Evolutionary conservation across 139 green algal genomes (phyloP).

Genomic region (Microglena sp.): DNA sequence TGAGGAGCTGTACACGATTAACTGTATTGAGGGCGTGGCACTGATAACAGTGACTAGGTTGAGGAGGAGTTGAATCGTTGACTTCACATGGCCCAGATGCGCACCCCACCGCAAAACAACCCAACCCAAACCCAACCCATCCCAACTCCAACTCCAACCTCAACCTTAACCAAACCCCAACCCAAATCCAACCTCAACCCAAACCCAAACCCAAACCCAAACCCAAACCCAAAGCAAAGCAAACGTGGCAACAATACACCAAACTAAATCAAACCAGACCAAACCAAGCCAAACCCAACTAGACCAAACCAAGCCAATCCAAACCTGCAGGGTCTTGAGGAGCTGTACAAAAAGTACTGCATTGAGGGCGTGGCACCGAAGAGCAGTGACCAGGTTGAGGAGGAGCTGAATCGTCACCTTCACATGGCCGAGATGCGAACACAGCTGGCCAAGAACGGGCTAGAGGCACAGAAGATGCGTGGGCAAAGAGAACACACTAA

Average conservation of each 20-base stretch:
- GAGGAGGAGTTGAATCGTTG: constrained; percentile 11
- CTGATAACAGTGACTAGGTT: constrained; percentile 2
- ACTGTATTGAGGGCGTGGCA: constrained; percentile 1
- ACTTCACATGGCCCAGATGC: constrained; percentile 19
- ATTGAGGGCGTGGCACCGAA: not conserved
- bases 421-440: constrained; percentile 20
- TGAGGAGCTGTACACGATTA: constrained; percentile 10
- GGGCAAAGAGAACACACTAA: not conserved
- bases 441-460: constrained; percentile 7
- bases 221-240: no score
- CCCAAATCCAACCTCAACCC: no score
- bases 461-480: not conserved
- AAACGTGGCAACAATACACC: no score
- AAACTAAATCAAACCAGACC: no score
- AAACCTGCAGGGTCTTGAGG: constrained; percentile 6
- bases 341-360: constrained; percentile 15
- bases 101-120: constrained; percentile 13
- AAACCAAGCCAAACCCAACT: no score
- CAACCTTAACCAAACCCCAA: no score
- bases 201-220: no score
- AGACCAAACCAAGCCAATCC: no score
- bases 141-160: no score
- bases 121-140: no score
- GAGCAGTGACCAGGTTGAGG: constrained; percentile 10
- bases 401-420: constrained; percentile 13